Conservation (phyloP, 208 protist species). For the Crithidia brevicula region DNA sequence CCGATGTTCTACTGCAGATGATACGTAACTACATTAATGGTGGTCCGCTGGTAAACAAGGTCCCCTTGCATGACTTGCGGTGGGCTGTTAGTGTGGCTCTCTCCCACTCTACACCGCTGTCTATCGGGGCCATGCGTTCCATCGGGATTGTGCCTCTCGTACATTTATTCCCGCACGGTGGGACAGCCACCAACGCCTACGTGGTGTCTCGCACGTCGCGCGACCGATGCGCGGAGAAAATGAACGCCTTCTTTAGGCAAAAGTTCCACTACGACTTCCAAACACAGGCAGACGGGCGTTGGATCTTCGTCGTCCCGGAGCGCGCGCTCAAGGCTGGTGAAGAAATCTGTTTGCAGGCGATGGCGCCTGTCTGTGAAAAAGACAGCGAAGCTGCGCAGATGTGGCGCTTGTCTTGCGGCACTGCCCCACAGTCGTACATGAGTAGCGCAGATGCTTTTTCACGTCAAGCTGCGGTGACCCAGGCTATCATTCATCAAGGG, state of each 20-base stretch:
- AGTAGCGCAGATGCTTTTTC: constrained; percentile 50
- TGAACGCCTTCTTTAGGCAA: constrained; percentile 55
- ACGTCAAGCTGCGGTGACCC: constrained; percentile 50
- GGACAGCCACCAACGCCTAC: constrained; percentile 68
- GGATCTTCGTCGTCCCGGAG: constrained; percentile 81
- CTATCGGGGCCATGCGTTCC: constrained; percentile 62
- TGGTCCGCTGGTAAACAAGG: constrained; percentile 88
- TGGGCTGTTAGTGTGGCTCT: constrained; percentile 88
- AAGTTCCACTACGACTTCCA: constrained; percentile 70
- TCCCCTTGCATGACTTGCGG: constrained; percentile 71
- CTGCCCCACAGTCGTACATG: constrained; percentile 66
- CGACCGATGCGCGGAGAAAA: constrained; percentile 40
- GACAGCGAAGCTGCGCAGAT: constrained; percentile 83
- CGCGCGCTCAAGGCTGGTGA: constrained; percentile 63
- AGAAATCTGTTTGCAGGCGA: constrained; percentile 79
- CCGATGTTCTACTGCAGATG: constrained; percentile 91
- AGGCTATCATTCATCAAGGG: constrained; percentile 52
- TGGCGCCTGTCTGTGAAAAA: constrained; percentile 87
- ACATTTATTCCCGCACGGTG: constrained; percentile 90
- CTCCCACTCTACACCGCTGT: constrained; percentile 87
- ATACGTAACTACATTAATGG: constrained; percentile 92
- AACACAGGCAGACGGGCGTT: constrained; percentile 40
- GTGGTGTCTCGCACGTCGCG: constrained; percentile 68
- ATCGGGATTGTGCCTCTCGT: constrained; percentile 89
- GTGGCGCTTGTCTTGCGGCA: constrained; percentile 86